Evolutionary conservation across 768 basidiomycete species (phyloP), one percentile per base, ranked within the genome.

Genomic region (Kwoniella bestiolae): DNA sequence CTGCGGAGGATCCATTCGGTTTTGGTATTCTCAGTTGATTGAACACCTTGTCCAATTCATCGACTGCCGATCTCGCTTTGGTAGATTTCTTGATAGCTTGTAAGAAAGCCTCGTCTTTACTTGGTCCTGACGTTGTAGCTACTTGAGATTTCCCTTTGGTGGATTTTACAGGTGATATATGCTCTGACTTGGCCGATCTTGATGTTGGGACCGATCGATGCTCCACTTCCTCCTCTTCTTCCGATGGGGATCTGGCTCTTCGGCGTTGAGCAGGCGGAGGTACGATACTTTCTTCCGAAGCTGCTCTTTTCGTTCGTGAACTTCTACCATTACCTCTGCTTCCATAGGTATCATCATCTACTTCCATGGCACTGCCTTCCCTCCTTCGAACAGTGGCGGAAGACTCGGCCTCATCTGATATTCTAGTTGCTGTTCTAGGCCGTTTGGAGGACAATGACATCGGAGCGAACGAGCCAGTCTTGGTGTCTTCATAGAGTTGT

Each of bases 1-100:
- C 60, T 23, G 57, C 34, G 2, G 47, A 8, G n/a, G 49, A 38
- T 8, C 56, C 57, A 26, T 53, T 67, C 4, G 75, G 65, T 62
- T 72, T 79, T 2, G 76, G 71, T 28, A 80, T 76, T 18, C 74
- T 63, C 12, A 80, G 63, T 49, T 76, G 70, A 50, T 79, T 79
- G 66, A 80, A 80, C 45, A 78, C 79, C 50, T 72, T 68, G 55
- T 80, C 79, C 25, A 80, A 69, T 45, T 78, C 74, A 59, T 80
- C 79, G 18, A 79, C 52, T 18, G 72, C 68, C 31, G 76, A 74
- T 52, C 71, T 71, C n/a, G 73, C 61, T 34, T 74, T 76, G 14
- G 70, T 65, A 0, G 74, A 71, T 44, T 74, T 75, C 46, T 59
- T 65, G 26, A 78, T 74, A 18, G 77, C 75, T 47, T 72, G 63